A percentile compares a stretch with the other conserved stretches of the same genome.
These are phyloP conservation scores for Camellia lanceoleosa DNA, from an alignment of 148 eudicot genomes.

Conservation along the genomic window DNA sequence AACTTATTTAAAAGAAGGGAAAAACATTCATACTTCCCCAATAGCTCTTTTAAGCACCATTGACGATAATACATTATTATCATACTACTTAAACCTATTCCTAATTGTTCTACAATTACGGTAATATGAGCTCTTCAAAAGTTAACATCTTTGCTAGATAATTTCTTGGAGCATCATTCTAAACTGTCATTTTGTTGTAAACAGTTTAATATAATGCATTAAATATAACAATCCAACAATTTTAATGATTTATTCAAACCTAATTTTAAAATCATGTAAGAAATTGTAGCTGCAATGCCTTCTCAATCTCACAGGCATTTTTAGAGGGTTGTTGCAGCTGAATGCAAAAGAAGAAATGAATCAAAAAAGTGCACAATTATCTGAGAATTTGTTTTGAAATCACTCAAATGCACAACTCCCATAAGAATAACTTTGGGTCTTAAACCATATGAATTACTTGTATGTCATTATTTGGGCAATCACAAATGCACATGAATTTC, in stretches of 20 bases:
- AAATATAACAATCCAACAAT: background rate
- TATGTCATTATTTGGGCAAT: background rate
- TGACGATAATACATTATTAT: background rate
- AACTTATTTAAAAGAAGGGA: background rate
- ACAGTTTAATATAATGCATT: background rate
- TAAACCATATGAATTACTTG: background rate
- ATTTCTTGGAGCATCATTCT: background rate
- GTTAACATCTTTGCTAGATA: background rate
- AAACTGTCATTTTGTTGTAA: background rate
- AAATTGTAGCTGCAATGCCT: slow-evolving; percentile 3
- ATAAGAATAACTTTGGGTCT: background rate
- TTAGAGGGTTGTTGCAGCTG: background rate
- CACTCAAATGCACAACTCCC: background rate
- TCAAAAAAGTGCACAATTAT: background rate
- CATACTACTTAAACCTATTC: background rate
- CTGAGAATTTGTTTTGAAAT: background rate
- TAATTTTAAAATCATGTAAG: background rate
- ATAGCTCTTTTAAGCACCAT: background rate
- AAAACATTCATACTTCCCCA: background rate
- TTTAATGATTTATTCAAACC: background rate
- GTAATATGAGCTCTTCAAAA: background rate
- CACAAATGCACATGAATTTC: too few species aligned
- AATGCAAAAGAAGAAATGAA: background rate
- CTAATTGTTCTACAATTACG: background rate
- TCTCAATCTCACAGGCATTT: slow-evolving; percentile 7